These are phyloP conservation scores for Arthrinium puccinioides DNA, from an alignment of 2,329 filamentous ascomycete species.

Conservation along the genomic window DNA sequence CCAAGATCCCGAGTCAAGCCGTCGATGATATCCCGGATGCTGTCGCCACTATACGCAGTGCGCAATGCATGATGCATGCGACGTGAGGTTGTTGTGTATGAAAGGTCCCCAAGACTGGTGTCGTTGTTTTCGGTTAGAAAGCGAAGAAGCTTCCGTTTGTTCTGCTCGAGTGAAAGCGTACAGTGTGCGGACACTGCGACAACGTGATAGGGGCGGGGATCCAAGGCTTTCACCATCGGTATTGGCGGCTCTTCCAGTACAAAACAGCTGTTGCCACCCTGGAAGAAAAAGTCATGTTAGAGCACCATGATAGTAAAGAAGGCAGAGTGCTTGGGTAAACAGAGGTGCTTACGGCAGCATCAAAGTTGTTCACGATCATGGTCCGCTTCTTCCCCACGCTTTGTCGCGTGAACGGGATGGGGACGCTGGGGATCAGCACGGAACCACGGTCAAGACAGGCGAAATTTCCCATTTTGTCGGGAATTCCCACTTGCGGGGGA, in stretches of 20 bases:
- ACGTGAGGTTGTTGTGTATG: not conserved
- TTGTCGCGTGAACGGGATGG: not conserved
- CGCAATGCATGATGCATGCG: not conserved
- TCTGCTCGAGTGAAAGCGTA: not conserved
- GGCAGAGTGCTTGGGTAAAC: not conserved
- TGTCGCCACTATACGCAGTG: not conserved
- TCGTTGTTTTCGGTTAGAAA: not conserved
- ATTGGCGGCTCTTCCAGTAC: too few species aligned
- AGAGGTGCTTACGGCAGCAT: not conserved
- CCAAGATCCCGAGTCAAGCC: not conserved
- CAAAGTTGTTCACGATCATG: not conserved
- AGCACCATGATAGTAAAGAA: not conserved
- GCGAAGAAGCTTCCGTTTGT: not conserved
- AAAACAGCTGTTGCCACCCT: too few species aligned
- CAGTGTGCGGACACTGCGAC: not conserved
- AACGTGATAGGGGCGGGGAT: not conserved
- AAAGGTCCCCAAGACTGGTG: not conserved
- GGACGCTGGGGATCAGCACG: not conserved
- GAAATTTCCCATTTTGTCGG: not conserved
- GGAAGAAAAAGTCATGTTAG: too few species aligned
- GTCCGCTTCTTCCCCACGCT: not conserved
- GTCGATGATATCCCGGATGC: not conserved
- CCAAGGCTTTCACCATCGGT: not conserved
- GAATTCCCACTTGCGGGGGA: not conserved
- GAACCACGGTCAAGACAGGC: not conserved